These are phyloP conservation scores for Emericellopsis atlantica DNA, from an alignment of 2,329 filamentous ascomycete genomes.

Conservation along the genomic window DNA sequence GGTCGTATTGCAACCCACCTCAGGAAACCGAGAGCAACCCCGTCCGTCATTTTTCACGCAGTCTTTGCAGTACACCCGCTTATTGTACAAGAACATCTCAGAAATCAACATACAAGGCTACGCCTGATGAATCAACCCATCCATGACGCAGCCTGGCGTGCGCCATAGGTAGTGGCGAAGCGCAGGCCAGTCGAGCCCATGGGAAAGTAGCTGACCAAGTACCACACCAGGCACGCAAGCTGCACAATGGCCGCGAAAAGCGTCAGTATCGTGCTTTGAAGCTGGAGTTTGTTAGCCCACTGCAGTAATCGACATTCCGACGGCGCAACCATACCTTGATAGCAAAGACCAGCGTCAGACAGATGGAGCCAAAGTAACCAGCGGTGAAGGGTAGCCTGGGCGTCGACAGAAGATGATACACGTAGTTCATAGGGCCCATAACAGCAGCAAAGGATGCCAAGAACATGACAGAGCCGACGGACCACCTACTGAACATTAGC, in stretches of 20 bases:
- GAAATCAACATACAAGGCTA: neutral
- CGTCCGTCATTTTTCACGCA: neutral
- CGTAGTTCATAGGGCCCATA: conserved; percentile 80
- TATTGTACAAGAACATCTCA: neutral
- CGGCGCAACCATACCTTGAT: conserved; percentile 61
- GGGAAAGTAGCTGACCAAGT: conserved; percentile 93
- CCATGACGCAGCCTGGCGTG: conserved; percentile 75
- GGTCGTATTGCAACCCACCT: neutral
- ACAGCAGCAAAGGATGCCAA: conserved; percentile 85
- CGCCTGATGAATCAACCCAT: conserved; percentile 50
- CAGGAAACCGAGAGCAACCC: neutral
- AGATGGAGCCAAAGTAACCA: conserved; percentile 89
- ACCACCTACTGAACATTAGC: conserved; percentile 57
- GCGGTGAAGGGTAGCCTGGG: conserved; percentile 84
- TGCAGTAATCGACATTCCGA: neutral
- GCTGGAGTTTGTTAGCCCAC: conserved; percentile 33
- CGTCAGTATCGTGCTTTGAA: conserved; percentile 75
- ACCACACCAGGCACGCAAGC: conserved; percentile 76
- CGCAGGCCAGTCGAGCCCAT: conserved; percentile 87
- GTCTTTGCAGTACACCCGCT: neutral
- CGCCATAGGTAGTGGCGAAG: conserved; percentile 76
- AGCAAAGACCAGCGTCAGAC: conserved; percentile 81
- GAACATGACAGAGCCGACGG: conserved; percentile 82
- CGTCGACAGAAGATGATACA: conserved; percentile 72
- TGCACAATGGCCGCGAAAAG: conserved; percentile 75